Conservation (phyloP, 257 asterid species). For the Jacaranda copaia region DNA sequence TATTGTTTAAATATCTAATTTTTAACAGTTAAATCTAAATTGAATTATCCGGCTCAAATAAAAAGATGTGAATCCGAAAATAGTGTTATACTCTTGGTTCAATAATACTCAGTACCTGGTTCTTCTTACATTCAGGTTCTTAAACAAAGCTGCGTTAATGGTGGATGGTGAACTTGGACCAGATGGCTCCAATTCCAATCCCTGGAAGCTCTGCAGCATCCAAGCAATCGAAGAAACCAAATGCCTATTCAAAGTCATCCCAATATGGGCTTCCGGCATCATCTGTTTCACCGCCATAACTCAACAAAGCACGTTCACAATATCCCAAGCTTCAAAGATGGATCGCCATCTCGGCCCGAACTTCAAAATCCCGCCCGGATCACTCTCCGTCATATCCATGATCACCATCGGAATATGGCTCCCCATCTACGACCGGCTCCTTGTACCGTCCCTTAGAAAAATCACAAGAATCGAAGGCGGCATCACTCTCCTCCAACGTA, state of each 20-base stretch:
- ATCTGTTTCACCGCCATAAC: constrained; percentile 71
- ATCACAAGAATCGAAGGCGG: constrained; percentile 71
- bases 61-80: no score
- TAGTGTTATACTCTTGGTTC: no score
- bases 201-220: constrained; percentile 72
- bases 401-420: constrained; percentile 71
- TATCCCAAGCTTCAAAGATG: constrained; percentile 77
- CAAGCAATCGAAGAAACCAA: constrained; percentile 85
- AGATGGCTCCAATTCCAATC: constrained; percentile 50
- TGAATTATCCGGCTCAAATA: no score
- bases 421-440: constrained; percentile 70
- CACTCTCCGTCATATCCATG: constrained; percentile 69
- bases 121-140: constrained; percentile 43
- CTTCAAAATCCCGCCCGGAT: constrained; percentile 73
- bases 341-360: constrained; percentile 73
- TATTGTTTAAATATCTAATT: no score
- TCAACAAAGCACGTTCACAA: constrained; percentile 80
- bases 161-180: constrained; percentile 57
- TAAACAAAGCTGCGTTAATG: constrained; percentile 76
- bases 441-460: constrained; percentile 62
- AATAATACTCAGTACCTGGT: no score
- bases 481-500: constrained; percentile 76
- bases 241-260: constrained; percentile 65
- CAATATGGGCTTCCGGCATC: constrained; percentile 83
- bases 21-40: no score